Conservation (phyloP, 805 yeast species). For the Ogataea methanolica region DNA sequence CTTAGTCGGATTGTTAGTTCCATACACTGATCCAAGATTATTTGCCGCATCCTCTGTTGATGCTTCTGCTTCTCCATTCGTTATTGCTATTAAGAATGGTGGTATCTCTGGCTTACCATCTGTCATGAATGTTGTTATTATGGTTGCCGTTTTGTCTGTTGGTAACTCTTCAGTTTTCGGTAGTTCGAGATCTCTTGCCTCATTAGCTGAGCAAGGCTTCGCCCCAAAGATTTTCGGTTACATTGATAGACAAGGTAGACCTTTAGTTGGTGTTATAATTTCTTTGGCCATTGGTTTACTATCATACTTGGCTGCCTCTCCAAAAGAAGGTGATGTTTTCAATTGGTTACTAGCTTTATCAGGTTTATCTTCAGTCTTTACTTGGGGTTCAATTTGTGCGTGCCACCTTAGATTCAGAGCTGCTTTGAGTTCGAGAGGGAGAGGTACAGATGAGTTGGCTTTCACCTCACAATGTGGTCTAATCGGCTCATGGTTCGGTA, state of each 20-base stretch:
- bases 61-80: conserved; percentile 70
- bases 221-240: conserved; percentile 61
- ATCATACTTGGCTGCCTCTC: conserved; percentile 61
- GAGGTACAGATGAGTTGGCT: conserved; percentile 62
- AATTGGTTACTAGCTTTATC: conserved; percentile 75
- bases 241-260: conserved; percentile 76
- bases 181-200: conserved; percentile 65
- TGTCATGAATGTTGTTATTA: conserved; percentile 68
- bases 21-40: conserved; percentile 44
- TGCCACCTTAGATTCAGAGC: conserved; percentile 69
- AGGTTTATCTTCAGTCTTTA: conserved; percentile 71
- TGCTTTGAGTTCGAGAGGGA: conserved; percentile 62
- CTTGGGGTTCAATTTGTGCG: conserved; percentile 72
- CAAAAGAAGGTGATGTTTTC: conserved; percentile 53
- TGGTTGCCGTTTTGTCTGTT: conserved; percentile 69
- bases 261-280: conserved; percentile 58
- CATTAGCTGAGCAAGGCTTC: conserved; percentile 66
- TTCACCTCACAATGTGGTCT: conserved; percentile 67
- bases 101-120: conserved; percentile 65
- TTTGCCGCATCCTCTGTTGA: conserved; percentile 45
- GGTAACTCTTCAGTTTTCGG: conserved; percentile 74
- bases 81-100: conserved; percentile 59
- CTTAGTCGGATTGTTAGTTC: conserved; percentile 57
- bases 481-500: conserved; percentile 62
- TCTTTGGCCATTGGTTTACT: conserved; percentile 53